These are phyloP conservation scores for Aspergillus olivimuriae DNA, from an alignment of 495 filamentous ascomycete genomes.

Conservation along the genomic window DNA sequence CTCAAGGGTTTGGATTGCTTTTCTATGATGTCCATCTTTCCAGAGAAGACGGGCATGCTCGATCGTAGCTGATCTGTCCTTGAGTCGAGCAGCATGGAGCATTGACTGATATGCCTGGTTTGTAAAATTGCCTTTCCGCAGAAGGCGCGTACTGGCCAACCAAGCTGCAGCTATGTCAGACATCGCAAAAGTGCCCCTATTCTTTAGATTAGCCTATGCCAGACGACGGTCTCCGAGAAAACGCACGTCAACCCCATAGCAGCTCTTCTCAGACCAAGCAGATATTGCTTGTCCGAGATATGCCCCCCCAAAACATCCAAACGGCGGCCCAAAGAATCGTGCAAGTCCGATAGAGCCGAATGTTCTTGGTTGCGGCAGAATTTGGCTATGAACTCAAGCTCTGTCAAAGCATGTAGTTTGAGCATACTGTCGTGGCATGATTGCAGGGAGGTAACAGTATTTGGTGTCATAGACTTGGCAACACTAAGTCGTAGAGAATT, in stretches of 20 bases:
- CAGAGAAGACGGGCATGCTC: constrained; percentile 92
- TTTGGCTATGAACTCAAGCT: constrained; percentile 74
- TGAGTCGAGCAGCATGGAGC: constrained; percentile 76
- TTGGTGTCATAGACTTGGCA: constrained; percentile 63
- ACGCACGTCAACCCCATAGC: constrained; percentile 64
- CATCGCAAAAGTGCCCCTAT: constrained; percentile 44
- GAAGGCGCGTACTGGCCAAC: constrained; percentile 79
- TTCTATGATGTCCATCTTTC: constrained; percentile 88
- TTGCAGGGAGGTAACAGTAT: constrained; percentile 70
- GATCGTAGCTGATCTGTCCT: constrained; percentile 77
- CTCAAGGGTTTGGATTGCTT: constrained; percentile 86
- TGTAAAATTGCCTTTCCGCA: constrained; percentile 73
- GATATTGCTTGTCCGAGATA: constrained; percentile 84
- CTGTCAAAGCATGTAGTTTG: constrained; percentile 77
- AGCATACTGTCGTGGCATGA: constrained; percentile 76
- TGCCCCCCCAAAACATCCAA: constrained; percentile 82
- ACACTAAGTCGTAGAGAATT: constrained; percentile 61
- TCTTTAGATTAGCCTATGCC: constrained; percentile 7
- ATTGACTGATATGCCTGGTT: constrained; percentile 90
- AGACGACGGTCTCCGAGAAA: neutral
- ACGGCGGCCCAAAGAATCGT: constrained; percentile 61
- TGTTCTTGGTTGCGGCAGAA: constrained; percentile 26
- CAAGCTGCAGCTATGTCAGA: constrained; percentile 75
- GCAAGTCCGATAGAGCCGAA: constrained; percentile 33
- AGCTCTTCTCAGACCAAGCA: constrained; percentile 81